A percentile compares a stretch with the other conserved stretches of the same genome.
Conservation (phyloP, 805 yeast genomes). For the Candida coleopterorum region DNA sequence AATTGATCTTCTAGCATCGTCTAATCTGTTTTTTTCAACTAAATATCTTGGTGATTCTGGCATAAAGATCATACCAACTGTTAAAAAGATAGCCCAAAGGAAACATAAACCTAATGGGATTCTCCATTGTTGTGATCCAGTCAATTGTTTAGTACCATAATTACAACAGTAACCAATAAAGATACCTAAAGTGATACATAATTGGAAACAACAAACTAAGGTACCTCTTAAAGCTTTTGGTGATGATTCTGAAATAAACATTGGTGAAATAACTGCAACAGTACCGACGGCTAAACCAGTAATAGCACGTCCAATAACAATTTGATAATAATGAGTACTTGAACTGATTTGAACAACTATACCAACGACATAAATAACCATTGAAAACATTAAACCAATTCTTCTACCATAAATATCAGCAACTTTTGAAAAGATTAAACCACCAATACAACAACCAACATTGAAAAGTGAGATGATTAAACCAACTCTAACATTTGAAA, state of each 20-base stretch:
- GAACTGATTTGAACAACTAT: slow-evolving; percentile 58
- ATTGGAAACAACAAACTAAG: slow-evolving; percentile 63
- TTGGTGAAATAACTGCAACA: slow-evolving; percentile 63
- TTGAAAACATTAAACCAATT: slow-evolving; percentile 47
- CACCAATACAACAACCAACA: slow-evolving; percentile 72
- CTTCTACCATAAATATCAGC: slow-evolving; percentile 63
- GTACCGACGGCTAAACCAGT: slow-evolving; percentile 74
- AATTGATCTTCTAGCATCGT: slow-evolving; percentile 51
- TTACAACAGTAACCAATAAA: slow-evolving; percentile 66
- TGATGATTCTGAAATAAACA: slow-evolving; percentile 63
- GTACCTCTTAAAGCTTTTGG: slow-evolving; percentile 72
- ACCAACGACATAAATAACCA: slow-evolving; percentile 58
- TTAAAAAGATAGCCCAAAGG: slow-evolving; percentile 49
- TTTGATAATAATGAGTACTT: slow-evolving; percentile 53
- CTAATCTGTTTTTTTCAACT: slow-evolving; percentile 44
- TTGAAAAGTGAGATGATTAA: slow-evolving; percentile 55
- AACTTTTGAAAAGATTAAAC: slow-evolving; percentile 50
- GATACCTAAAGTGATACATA: slow-evolving; percentile 67
- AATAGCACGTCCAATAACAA: slow-evolving; percentile 56
- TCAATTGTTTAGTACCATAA: slow-evolving; percentile 51
- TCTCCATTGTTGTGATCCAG: slow-evolving; percentile 59
- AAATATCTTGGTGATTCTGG: slow-evolving; percentile 71
- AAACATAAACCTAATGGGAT: slow-evolving; percentile 56
- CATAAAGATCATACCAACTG: slow-evolving; percentile 49
- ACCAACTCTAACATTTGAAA: slow-evolving; percentile 48